Evolutionary conservation across 306 rosid genomes (phyloP).

Genomic region (Geum urbanum): DNA sequence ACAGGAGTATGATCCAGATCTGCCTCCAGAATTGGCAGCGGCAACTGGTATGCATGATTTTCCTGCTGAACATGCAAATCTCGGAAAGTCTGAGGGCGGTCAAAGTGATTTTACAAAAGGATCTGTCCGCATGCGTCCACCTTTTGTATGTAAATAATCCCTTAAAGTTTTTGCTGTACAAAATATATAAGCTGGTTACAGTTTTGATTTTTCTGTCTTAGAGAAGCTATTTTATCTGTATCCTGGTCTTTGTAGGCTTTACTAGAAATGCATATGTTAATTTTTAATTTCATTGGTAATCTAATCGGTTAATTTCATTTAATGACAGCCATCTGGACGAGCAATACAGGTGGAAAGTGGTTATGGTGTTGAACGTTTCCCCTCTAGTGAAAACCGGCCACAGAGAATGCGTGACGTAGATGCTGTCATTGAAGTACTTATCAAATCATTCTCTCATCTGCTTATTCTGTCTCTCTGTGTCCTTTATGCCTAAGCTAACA

Average conservation of each 20-base stretch:
- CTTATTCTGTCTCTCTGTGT: background rate
- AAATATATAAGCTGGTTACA: background rate
- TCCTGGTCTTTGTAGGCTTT: background rate
- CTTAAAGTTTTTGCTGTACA: background rate
- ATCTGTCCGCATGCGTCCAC: constrained; percentile 67
- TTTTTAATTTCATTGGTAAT: background rate
- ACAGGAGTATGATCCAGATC: constrained; percentile 96
- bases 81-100: constrained; percentile 50
- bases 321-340: constrained; percentile 93
- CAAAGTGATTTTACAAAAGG: constrained; percentile 63
- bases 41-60: constrained; percentile 76
- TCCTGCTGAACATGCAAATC: constrained; percentile 49
- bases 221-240: background rate
- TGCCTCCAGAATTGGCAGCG: constrained; percentile 98
- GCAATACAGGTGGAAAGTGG: constrained; percentile 99
- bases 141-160: constrained; percentile 51
- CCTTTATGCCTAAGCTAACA: constrained; percentile 24
- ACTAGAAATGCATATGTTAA: background rate
- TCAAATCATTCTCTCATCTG: constrained; percentile 20
- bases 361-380: constrained; percentile 79
- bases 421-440: constrained; percentile 93
- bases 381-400: constrained; percentile 92
- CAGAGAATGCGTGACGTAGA: constrained; percentile 93
- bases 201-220: background rate
- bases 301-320: constrained; percentile 28